Percentiles rank a stretch among this genome's conserved stretches.
phyloP scores from a whole-genome alignment of 352 stramenopile genomes.

The Elongisporangium senticosum region DNA sequence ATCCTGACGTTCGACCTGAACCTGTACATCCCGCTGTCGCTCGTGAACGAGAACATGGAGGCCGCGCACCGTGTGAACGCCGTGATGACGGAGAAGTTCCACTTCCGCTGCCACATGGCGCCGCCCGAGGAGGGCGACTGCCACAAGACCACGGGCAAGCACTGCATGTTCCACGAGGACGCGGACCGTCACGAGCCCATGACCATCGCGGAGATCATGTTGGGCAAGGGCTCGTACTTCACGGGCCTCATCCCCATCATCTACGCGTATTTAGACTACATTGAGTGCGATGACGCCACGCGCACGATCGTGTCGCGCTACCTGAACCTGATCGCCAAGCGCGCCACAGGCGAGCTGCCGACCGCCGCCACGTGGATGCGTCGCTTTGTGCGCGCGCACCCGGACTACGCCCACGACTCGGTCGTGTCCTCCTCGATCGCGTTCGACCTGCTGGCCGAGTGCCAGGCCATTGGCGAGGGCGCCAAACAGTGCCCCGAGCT shows the following conservation, averaged over 20 bases:
- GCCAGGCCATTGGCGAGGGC: constrained; percentile 95
- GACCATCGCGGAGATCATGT: constrained; percentile 97
- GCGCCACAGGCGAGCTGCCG: constrained; percentile 92
- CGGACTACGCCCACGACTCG: constrained; percentile 95
- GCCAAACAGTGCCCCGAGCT: constrained; percentile 89
- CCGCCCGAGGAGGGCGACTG: constrained; percentile 76
- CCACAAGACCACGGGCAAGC: constrained; percentile 11
- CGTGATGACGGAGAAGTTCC: constrained; percentile 95
- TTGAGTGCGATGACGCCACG: constrained; percentile 93
- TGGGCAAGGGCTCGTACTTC: constrained; percentile 95
- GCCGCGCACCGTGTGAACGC: constrained; percentile 95
- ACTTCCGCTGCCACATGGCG: constrained; percentile 95
- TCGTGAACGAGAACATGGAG: constrained; percentile 99
- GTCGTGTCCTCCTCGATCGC: constrained; percentile 75
- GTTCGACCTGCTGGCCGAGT: constrained; percentile 94
- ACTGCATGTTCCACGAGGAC: constrained; percentile 57
- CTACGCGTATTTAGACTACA: constrained; percentile 97
- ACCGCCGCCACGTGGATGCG: constrained; percentile 97
- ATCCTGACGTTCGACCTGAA: constrained; percentile 99
- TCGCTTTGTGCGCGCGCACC: constrained; percentile 92
- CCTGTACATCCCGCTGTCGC: constrained; percentile 98
- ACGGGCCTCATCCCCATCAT: constrained; percentile 95
- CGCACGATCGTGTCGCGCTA: constrained; percentile 65
- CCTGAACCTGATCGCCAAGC: constrained; percentile 91
- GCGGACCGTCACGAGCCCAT: constrained; percentile 89